Evolutionary conservation across 352 stramenopile species (phyloP).

Genomic region (Globisporangium heterothallicum): DNA sequence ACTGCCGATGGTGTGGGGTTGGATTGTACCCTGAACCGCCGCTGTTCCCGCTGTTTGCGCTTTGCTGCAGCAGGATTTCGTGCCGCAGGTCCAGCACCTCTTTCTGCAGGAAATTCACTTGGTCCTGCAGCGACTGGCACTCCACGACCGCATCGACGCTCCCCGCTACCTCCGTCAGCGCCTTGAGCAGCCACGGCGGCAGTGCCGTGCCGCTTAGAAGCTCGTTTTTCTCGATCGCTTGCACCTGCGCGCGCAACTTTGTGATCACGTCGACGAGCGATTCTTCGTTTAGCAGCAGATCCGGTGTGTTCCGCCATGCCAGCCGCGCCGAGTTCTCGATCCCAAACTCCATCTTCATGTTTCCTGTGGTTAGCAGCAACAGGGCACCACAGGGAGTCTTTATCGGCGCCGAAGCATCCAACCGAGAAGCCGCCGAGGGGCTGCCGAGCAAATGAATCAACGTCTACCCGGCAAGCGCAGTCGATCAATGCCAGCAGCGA

Average conservation of each 20-base stretch:
- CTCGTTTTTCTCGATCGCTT: slow-evolving; percentile 71
- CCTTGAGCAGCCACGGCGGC: slow-evolving; percentile 64
- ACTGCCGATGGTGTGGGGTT: slow-evolving; percentile 53
- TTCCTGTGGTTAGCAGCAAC: not conserved
- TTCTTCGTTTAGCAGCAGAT: slow-evolving; percentile 78
- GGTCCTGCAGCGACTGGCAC: slow-evolving; percentile 67
- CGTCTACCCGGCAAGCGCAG: no score
- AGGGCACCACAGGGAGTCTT: no score
- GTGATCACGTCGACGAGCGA: slow-evolving; percentile 71
- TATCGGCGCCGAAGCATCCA: no score
- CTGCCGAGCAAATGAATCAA: no score
- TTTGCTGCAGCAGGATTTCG: slow-evolving; percentile 68
- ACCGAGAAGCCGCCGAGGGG: no score
- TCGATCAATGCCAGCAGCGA: no score
- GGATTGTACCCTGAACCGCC: slow-evolving; percentile 28
- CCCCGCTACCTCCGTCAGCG: slow-evolving; percentile 70
- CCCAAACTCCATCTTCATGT: slow-evolving; percentile 23
- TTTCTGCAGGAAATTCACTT: slow-evolving; percentile 73
- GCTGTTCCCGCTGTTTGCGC: slow-evolving; percentile 13
- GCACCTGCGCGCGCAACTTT: slow-evolving; percentile 58
- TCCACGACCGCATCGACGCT: slow-evolving; percentile 78
- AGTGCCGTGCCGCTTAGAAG: slow-evolving; percentile 63
- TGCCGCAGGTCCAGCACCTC: slow-evolving; percentile 73
- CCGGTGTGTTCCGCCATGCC: slow-evolving; percentile 55
- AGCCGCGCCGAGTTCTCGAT: slow-evolving; percentile 44